Conservation (phyloP, 2,329 filamentous ascomycete genomes). For the Cercospora sojina region DNA sequence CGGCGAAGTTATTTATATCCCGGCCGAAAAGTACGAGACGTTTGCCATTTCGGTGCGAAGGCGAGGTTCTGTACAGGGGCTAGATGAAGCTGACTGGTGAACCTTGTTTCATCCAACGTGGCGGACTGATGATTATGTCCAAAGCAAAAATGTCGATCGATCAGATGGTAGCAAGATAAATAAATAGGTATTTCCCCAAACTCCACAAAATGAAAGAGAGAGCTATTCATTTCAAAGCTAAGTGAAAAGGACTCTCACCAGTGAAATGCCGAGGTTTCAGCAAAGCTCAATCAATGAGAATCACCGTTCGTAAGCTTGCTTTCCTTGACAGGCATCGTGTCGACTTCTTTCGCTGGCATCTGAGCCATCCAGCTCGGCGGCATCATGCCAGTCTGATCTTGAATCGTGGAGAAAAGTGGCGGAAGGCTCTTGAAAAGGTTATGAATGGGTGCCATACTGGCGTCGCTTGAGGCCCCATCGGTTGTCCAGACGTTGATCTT, state of each 20-base stretch:
- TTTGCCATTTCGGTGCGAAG: too few species aligned
- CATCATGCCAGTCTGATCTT: slow-evolving; percentile 82
- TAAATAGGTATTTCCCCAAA: neutral
- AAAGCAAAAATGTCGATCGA: neutral
- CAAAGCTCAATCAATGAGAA: neutral
- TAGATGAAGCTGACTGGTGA: too few species aligned
- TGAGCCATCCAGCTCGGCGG: slow-evolving; percentile 69
- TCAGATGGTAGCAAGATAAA: too few species aligned
- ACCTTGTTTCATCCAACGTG: too few species aligned
- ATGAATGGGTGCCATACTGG: slow-evolving; percentile 54
- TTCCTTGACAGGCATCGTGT: neutral
- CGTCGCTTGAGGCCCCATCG: slow-evolving; percentile 51
- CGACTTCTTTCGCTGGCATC: slow-evolving; percentile 44
- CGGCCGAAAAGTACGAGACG: too few species aligned
- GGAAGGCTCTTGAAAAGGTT: slow-evolving; percentile 84
- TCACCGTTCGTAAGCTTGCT: neutral
- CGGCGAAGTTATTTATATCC: too few species aligned
- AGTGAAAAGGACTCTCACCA: too few species aligned
- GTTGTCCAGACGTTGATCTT: slow-evolving; percentile 94
- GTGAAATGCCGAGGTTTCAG: neutral
- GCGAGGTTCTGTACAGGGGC: too few species aligned
- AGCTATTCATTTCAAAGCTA: neutral
- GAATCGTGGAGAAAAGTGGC: slow-evolving; percentile 78
- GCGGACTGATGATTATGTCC: neutral
- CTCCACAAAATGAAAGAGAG: neutral